Evolutionary conservation across 176 grass and related monocot species (phyloP).

Genomic region (Musa itinerans): DNA sequence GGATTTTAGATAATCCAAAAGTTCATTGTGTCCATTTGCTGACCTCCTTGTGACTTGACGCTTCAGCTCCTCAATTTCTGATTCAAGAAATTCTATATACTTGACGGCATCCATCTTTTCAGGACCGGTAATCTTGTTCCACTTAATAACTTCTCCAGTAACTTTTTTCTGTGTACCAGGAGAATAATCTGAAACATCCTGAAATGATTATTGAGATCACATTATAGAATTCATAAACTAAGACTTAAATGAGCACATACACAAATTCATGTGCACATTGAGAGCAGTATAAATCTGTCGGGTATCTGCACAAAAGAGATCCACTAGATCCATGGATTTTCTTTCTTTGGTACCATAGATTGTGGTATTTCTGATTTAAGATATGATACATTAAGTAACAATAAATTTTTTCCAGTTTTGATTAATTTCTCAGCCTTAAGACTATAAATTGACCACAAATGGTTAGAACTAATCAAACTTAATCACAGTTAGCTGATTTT

Average conservation of each 20-base stretch:
- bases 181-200: constrained; percentile 63
- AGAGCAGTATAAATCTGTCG: neutral
- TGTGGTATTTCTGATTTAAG: no score
- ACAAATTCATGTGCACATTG: neutral
- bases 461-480: no score
- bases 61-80: constrained; percentile 78
- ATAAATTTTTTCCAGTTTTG: no score
- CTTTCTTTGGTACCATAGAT: neutral
- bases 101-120: constrained; percentile 84
- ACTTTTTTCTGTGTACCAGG: constrained; percentile 92
- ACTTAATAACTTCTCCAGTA: constrained; percentile 76
- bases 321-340: neutral
- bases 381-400: no score
- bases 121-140: constrained; percentile 74
- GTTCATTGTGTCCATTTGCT: constrained; percentile 59
- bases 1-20: constrained; percentile 77
- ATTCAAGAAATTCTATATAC: constrained; percentile 89
- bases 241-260: neutral
- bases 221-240: neutral
- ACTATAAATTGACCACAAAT: neutral
- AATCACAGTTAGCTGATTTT: no score
- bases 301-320: no score
- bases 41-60: constrained; percentile 55
- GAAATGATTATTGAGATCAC: constrained; percentile 17
- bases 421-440: no score